A percentile compares a stretch with the other conserved stretches of the same genome.
These are phyloP conservation scores for Lagerstroemia speciosa DNA, from an alignment of 345 rosid species.

Conservation along the genomic window DNA sequence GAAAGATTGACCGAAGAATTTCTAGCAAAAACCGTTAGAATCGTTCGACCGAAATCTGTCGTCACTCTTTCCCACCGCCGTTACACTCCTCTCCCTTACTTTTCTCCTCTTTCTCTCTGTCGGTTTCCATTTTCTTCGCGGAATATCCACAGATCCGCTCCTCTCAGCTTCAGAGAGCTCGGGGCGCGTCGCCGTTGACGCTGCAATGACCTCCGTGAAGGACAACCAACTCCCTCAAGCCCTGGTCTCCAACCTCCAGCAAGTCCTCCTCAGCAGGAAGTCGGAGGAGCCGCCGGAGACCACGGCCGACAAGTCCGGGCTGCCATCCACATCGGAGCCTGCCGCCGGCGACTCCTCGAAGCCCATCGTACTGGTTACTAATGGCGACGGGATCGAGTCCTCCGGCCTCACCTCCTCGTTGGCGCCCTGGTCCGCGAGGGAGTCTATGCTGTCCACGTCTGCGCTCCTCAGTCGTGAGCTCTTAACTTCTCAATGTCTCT, in stretches of 20 bases:
- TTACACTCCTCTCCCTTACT: not conserved
- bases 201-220: slow-evolving; percentile 33
- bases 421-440: slow-evolving; percentile 72
- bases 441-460: slow-evolving; percentile 75
- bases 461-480: slow-evolving; percentile 90
- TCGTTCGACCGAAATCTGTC: slow-evolving; percentile 12
- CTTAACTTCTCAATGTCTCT: not conserved
- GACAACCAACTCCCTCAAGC: slow-evolving; percentile 64
- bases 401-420: slow-evolving; percentile 82
- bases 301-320: slow-evolving; percentile 35
- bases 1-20: too few species aligned
- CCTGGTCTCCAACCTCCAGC: slow-evolving; percentile 74
- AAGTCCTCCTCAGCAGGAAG: slow-evolving; percentile 55
- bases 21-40: slow-evolving; percentile 9
- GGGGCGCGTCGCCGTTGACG: not conserved
- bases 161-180: not conserved
- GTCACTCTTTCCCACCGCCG: slow-evolving; percentile 1
- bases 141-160: not conserved
- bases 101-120: too few species aligned
- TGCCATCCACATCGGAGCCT: slow-evolving; percentile 31
- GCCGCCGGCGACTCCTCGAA: slow-evolving; percentile 16
- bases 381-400: slow-evolving; percentile 86
- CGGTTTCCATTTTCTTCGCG: slow-evolving; percentile 2
- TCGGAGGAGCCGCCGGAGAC: slow-evolving; percentile 16
- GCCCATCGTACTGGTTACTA: slow-evolving; percentile 78